These are phyloP conservation scores for Candida caryicola DNA, from an alignment of 805 yeast genomes.

Conservation along the genomic window DNA sequence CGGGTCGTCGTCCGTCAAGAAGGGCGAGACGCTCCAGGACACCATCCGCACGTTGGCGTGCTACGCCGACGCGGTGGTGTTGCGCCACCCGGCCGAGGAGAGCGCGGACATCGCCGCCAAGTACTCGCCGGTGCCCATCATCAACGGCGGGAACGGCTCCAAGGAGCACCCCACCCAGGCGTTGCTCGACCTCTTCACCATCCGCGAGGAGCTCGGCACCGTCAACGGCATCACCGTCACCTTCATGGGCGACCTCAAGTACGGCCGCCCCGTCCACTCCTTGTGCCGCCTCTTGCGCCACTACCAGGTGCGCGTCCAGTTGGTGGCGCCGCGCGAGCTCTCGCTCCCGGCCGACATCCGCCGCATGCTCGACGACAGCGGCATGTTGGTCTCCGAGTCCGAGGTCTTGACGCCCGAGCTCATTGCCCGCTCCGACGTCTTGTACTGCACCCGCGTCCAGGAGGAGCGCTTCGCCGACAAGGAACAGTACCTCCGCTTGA, in stretches of 20 bases:
- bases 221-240: constrained; percentile 97
- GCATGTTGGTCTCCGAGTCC: constrained; percentile 72
- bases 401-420: constrained; percentile 79
- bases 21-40: constrained; percentile 97
- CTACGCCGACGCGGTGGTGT: constrained; percentile 93
- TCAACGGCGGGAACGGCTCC: constrained; percentile 97
- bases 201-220: constrained; percentile 97
- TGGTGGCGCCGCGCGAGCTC: constrained; percentile 88
- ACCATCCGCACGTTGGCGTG: constrained; percentile 93
- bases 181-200: constrained; percentile 92
- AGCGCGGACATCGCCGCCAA: constrained; percentile 93
- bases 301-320: constrained; percentile 89
- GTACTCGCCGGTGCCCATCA: constrained; percentile 93
- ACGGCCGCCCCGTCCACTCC: constrained; percentile 98
- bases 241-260: constrained; percentile 97
- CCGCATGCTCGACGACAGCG: constrained; percentile 60
- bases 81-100: constrained; percentile 93
- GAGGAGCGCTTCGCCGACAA: constrained; percentile 86
- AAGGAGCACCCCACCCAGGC: constrained; percentile 99
- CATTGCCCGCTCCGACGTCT: constrained; percentile 86
- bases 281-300: constrained; percentile 84
- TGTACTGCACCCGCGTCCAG: constrained; percentile 97
- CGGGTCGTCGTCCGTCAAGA: constrained; percentile 88
- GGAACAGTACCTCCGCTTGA: constrained; percentile 79
- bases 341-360: constrained; percentile 74